Conservation (phyloP, 1,284 basidiomycete species). For the Leccinum ponderosum region DNA sequence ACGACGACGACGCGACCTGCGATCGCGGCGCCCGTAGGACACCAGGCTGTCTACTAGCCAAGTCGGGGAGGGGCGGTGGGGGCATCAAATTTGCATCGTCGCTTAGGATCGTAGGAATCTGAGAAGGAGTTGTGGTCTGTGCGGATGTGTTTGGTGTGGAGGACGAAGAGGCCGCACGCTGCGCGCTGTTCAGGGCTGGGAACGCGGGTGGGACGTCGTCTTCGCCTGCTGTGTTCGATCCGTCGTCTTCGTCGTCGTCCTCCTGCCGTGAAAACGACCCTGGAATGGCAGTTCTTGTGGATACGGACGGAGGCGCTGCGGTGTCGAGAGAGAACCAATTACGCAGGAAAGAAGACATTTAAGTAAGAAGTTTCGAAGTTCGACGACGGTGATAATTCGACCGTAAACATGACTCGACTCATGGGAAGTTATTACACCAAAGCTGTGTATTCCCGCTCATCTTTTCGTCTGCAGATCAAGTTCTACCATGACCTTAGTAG, state of each 20-base stretch:
- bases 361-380: neutral
- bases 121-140: constrained; percentile 11
- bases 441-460: neutral
- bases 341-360: constrained; percentile 44
- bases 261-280: constrained; percentile 39
- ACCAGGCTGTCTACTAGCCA: constrained; percentile 46
- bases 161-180: constrained; percentile 50
- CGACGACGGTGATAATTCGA: neutral
- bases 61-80: constrained; percentile 59
- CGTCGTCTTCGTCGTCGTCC: constrained; percentile 54
- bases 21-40: constrained; percentile 34
- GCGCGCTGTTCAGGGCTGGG: constrained; percentile 79
- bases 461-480: constrained; percentile 8
- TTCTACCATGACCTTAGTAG: neutral
- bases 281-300: neutral
- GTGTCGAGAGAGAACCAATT: constrained; percentile 46
- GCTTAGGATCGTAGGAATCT: constrained; percentile 46
- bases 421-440: neutral
- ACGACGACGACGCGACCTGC: constrained; percentile 43
- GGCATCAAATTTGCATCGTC: constrained; percentile 64
- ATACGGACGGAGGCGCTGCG: constrained; percentile 1
- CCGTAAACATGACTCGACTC: neutral
- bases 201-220: constrained; percentile 81
- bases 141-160: neutral
- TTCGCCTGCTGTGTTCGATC: constrained; percentile 57